Evolutionary conservation across 768 basidiomycete genomes (phyloP), one percentile per base, ranked within the genome.

Genomic region (Mycena vulgaris): DNA sequence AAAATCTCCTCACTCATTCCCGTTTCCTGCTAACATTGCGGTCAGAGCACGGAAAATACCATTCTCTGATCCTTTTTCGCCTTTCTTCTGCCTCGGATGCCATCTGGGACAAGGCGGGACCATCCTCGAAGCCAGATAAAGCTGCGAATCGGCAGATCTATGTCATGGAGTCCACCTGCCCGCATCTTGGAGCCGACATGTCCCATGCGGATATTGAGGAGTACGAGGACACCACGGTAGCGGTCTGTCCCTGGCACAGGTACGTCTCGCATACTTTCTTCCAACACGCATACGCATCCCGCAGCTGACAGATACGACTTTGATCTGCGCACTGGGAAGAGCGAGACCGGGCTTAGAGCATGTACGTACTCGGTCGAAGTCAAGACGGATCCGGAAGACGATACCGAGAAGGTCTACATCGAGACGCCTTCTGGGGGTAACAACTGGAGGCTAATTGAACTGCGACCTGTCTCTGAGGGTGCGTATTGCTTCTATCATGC

Each of bases 181-280:
- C 93, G 5, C 94, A 95, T 81, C 85, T 94, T 10, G 93, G 93
- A 3, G 93, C 93, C 25, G 93, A 94, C 63, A 84, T 94, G 79
- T 92, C 90, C 17, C 92, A 94, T 81, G 93, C 92, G 1, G 92
- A 93, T 45, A 92, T 93, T n/a, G 92, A 93, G 75, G 89, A 88
- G 63, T 90, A 86, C 69, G 90, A 90, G 56, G 81, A 79, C 16
- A 86, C 87, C 23, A 71, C 88, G 4, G 88, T 93, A 2, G 89
- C 89, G 13, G 92, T 93, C 14, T 93, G 92, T 78, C 92, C 92
- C 3, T 93, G 92, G 92, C 92, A 93, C 77, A 84, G 90, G 91
- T 89, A 53, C 49, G 83, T 69, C 23, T 58, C 27, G 28, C 57
- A 6, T 37, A 9, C 37, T 16, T 45, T 16, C 21, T 28, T 33